Evolutionary conservation across 2,329 filamentous ascomycete species (phyloP).

Genomic region (Hymenoscyphus albidus): DNA sequence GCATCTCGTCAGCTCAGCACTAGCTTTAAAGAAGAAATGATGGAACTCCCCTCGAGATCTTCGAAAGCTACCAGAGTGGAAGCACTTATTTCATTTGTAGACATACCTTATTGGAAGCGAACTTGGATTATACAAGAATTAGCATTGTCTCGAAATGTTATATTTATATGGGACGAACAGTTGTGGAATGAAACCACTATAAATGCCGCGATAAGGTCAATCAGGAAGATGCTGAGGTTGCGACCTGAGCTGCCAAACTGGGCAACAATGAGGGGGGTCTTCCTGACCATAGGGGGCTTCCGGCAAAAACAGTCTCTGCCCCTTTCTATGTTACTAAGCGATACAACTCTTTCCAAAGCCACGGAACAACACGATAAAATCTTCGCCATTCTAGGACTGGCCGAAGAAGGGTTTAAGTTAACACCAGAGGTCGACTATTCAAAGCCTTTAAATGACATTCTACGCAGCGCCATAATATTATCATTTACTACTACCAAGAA

Average conservation of each 20-base stretch:
- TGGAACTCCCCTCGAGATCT: background rate
- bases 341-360: background rate
- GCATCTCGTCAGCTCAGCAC: background rate
- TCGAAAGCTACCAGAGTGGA: background rate
- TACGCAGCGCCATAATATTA: background rate
- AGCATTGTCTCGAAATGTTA: background rate
- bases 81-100: background rate
- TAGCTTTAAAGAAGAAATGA: background rate
- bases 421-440: background rate
- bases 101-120: background rate
- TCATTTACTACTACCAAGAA: background rate
- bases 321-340: background rate
- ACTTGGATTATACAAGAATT: conserved; percentile 6
- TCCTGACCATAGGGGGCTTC: background rate
- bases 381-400: background rate
- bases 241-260: background rate
- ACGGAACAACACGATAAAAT: conserved; percentile 3
- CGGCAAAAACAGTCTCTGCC: background rate
- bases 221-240: background rate
- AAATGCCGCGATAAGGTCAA: background rate
- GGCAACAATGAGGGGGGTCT: background rate
- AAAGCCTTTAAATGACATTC: background rate
- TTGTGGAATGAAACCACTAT: background rate
- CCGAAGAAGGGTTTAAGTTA: background rate
- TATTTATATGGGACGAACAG: background rate